A percentile compares a stretch with the other conserved stretches of the same genome.
Conservation (phyloP, 2,329 filamentous ascomycete species). For the Paraphaeosphaeria minitans region DNA sequence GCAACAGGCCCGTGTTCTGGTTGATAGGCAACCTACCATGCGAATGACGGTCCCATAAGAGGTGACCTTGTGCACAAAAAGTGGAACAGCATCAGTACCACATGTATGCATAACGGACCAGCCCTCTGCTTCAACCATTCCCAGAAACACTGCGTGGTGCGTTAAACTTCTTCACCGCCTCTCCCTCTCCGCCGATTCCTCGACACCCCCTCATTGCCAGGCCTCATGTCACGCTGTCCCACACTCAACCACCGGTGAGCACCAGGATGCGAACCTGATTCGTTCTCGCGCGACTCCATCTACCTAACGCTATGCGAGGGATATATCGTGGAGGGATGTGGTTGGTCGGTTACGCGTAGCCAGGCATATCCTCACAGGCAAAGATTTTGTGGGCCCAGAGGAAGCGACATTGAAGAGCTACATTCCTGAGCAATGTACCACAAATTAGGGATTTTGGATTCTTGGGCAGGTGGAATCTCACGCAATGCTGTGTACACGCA, state of each 20-base stretch:
- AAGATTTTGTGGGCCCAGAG: neutral
- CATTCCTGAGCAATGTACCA: no score
- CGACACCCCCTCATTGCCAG: neutral
- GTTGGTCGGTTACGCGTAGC: constrained; percentile 1
- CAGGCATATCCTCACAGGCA: neutral
- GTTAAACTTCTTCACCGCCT: constrained; percentile 6
- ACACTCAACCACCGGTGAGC: neutral
- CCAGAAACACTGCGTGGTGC: neutral
- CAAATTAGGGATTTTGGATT: neutral
- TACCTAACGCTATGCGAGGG: constrained; percentile 4
- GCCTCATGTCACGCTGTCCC: neutral
- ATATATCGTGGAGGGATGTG: constrained; percentile 1
- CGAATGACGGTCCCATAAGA: neutral
- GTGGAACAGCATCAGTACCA: neutral
- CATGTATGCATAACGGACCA: neutral
- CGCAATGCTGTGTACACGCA: no score
- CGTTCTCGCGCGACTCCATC: neutral
- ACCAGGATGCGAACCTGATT: neutral
- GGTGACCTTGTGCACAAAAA: neutral
- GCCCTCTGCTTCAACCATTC: neutral
- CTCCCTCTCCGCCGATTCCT: neutral
- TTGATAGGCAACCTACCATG: neutral
- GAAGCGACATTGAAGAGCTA: neutral
- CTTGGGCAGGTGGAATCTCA: neutral
- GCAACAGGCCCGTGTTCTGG: neutral